Base-by-base conservation (phyloP, 768 basidiomycete species). In the Auriculariales sp. region DNA sequence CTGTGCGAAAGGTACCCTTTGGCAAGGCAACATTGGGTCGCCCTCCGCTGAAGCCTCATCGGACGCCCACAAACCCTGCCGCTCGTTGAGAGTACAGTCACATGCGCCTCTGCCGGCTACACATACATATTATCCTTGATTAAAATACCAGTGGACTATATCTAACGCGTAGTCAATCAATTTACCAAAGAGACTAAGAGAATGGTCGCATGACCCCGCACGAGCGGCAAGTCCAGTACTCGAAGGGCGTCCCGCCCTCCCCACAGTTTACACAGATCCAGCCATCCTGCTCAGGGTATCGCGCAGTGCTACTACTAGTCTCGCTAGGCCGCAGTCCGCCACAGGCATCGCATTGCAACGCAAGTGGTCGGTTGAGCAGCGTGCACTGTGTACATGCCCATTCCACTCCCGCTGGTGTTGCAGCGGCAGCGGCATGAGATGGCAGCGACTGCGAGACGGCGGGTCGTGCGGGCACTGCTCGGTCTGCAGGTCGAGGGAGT, bases 211-310 rank as follows among this genome's bases (percentile, higher is more conserved):
- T 44, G 19, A 68, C 65, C 14, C 86, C 86, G 59, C 88, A 92
- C 49, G 70, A 73, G 14, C 64, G 63, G 66, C 90, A 92, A 45
- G 78, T 80, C 86, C 83, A 91, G 53, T 78, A 73, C 19, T 78
- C 71, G 53, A 75, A 73, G 2, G 74, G 71, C 61, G 79, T 81
- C 24, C 73, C 77, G 29, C 59, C 61, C 60, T 82, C 75, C 22
- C 78, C 77, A 54, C 86, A 91, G 19, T 68, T 64, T 10, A 67
- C 60, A 58, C 86, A 90, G 19, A 67, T 66, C 86, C 87, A 91
- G 2, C 73, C 75, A 33, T 60, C 61, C 9, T 44, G 12, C 1
- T 44, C 39, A 19, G 22, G 12, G 14, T 19, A 44, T 5, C 39
- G 7, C 31, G 31, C 7, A 19, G 15, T 44, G 22, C n/a, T n/a